phyloP scores from a whole-genome alignment of 371 early-diverging fungal genomes.

The Circinella umbellata region DNA sequence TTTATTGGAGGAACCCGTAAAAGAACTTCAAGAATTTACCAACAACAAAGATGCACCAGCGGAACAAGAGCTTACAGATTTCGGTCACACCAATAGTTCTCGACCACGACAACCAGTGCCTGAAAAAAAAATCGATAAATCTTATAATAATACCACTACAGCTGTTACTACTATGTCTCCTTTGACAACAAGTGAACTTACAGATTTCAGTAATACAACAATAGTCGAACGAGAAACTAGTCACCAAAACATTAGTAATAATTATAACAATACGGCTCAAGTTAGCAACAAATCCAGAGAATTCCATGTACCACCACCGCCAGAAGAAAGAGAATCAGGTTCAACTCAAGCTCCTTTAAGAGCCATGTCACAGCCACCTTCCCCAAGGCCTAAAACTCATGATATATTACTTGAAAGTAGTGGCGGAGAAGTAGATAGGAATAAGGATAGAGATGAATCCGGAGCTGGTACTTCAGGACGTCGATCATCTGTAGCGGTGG shows the following conservation, averaged over 20 bases:
- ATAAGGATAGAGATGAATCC: neutral
- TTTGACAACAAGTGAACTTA: neutral
- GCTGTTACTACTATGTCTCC: no score
- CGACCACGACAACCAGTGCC: no score
- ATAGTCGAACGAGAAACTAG: neutral
- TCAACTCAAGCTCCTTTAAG: neutral
- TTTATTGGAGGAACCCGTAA: no score
- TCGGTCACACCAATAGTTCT: no score
- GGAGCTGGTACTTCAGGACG: slow-evolving; percentile 8
- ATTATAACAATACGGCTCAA: no score
- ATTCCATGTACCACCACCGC: neutral
- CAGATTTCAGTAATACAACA: neutral
- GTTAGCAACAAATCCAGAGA: no score
- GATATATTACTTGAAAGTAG: neutral
- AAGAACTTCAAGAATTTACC: no score
- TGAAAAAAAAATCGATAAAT: no score
- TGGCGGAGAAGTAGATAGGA: neutral
- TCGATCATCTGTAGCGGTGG: slow-evolving; percentile 32
- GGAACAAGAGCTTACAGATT: no score
- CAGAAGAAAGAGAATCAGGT: neutral
- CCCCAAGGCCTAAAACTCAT: slow-evolving; percentile 1
- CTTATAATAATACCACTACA: no score
- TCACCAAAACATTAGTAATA: neutral
- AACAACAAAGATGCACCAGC: no score
- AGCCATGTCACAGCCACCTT: slow-evolving; percentile 2